Percentiles rank a stretch among this genome's conserved stretches.
These are phyloP conservation scores for Xylaria sp. DNA, from an alignment of 2,329 filamentous ascomycete genomes.

Conservation along the genomic window DNA sequence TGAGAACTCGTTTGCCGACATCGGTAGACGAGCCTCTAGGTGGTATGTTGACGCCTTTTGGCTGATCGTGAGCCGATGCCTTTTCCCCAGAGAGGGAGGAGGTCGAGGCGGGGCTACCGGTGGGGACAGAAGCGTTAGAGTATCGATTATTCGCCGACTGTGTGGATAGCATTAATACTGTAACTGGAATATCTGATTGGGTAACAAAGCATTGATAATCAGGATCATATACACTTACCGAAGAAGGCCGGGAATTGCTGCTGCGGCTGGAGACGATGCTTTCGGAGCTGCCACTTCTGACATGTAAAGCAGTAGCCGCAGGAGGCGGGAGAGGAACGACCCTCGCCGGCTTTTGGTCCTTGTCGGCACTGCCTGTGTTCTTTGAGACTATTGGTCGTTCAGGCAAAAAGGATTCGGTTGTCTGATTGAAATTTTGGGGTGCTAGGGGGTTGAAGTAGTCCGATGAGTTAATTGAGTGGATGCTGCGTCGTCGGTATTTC, in stretches of 20 bases:
- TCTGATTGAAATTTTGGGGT: slow-evolving; percentile 46
- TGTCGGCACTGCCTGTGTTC: slow-evolving; percentile 42
- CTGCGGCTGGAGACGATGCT: slow-evolving; percentile 66
- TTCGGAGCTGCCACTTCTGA: slow-evolving; percentile 66
- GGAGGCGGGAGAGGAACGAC: slow-evolving; percentile 44
- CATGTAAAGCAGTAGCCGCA: slow-evolving; percentile 40
- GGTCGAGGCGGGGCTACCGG: slow-evolving; percentile 59
- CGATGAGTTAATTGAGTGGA: slow-evolving; percentile 67
- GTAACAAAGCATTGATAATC: slow-evolving; percentile 39
- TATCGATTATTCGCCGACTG: slow-evolving; percentile 69
- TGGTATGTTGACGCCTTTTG: slow-evolving; percentile 63
- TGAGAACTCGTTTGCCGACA: slow-evolving; percentile 67
- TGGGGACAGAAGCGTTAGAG: slow-evolving; percentile 53
- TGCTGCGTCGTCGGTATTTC: slow-evolving; percentile 80
- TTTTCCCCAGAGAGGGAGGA: slow-evolving; percentile 53
- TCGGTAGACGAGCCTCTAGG: slow-evolving; percentile 69
- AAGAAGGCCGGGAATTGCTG: slow-evolving; percentile 65
- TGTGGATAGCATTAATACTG: slow-evolving; percentile 54
- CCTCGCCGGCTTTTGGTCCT: slow-evolving; percentile 47
- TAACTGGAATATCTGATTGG: slow-evolving; percentile 51
- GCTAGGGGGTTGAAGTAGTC: slow-evolving; percentile 48
- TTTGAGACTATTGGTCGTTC: slow-evolving; percentile 41
- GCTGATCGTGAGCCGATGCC: slow-evolving; percentile 57
- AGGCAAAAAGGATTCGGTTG: slow-evolving; percentile 42
- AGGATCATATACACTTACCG: slow-evolving; percentile 60